phyloP scores from a whole-genome alignment of 768 basidiomycete species.

The Tulasnella sp. region DNA sequence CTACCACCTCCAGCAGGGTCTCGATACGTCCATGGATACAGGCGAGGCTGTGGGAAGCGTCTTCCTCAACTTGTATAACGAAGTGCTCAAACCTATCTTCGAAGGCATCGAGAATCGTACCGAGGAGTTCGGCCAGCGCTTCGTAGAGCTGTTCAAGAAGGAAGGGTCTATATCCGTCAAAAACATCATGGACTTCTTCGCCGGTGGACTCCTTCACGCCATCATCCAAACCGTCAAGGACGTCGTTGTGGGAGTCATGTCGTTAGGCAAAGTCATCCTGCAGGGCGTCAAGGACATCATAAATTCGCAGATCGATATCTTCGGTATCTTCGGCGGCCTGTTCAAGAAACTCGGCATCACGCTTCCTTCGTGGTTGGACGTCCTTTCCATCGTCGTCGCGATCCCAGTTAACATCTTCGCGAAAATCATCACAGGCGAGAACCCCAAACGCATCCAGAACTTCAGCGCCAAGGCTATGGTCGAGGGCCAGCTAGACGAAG shows the following conservation, averaged over 20 bases:
- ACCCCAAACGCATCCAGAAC: not conserved
- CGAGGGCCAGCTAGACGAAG: not conserved
- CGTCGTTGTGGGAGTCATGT: not conserved
- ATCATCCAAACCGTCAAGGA: not conserved
- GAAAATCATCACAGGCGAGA: conserved; percentile 1
- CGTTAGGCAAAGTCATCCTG: not conserved
- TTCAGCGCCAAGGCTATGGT: conserved; percentile 7
- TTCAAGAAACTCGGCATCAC: conserved; percentile 1
- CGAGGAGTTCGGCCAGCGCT: not conserved
- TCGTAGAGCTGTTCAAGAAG: not conserved
- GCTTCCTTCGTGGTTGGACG: not conserved
- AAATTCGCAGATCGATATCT: not conserved
- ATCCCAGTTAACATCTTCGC: conserved; percentile 3
- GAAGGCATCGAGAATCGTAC: not conserved
- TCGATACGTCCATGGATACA: not conserved
- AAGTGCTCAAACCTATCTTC: not conserved
- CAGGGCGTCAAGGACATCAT: not conserved
- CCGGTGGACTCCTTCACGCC: not conserved
- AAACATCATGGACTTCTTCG: not conserved
- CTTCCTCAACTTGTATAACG: not conserved
- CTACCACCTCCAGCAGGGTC: conserved; percentile 7
- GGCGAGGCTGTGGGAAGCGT: not conserved
- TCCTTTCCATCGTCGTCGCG: not conserved
- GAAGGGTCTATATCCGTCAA: not conserved
- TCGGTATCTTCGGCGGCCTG: conserved; percentile 5